Evolutionary conservation across 2,329 filamentous ascomycete species (phyloP), one percentile per base, ranked within the genome.

Genomic region (Hypoxylon sp.): DNA sequence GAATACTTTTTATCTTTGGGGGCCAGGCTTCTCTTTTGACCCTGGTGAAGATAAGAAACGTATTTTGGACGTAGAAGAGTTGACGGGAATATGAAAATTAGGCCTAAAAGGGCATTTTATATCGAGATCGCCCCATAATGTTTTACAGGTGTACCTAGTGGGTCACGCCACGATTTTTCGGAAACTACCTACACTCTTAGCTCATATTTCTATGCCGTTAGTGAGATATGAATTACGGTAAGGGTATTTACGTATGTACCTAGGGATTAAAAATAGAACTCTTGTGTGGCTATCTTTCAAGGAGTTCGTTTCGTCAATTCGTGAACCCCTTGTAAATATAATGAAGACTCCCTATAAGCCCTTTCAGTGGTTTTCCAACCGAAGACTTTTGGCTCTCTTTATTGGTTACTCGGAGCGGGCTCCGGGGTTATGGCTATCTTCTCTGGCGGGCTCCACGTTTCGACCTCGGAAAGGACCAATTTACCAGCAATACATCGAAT

Each of bases 341-440:
- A 64, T 37, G 37, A 26, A 61, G 42, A 58, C 35, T 57, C 57
- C 19, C 11, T 13, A 13, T 2, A 13, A 39, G 52, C 47, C 54
- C 39, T 50, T 33, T 54, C 2, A 50, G 19, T 29, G 55, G 24
- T 42, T 46, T 60, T 57, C 11, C 22, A 51, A 39, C 22, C 24
- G 42, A 51, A 5, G 29, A 58, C 35, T 47, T 55, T 19, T 39
- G 58, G 14, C 47, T 52, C 42, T 53, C 39, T 46, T 58, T 8
- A 69, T 69, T 69, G 67, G 67, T 24, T 63, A 66, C 29, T 63
- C 67, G 67, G 67, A 69, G 63, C 63, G 24, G 46, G 54, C 54
- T 69, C 67, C 67, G 67, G 24, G 2, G 4, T 39, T 47, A 35
- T 29, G 54, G 33, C 31, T 11, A 53, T 63, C 53, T 31, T 57